Conservation (phyloP, 129 eudicot genomes). For the Lonicera japonica region DNA sequence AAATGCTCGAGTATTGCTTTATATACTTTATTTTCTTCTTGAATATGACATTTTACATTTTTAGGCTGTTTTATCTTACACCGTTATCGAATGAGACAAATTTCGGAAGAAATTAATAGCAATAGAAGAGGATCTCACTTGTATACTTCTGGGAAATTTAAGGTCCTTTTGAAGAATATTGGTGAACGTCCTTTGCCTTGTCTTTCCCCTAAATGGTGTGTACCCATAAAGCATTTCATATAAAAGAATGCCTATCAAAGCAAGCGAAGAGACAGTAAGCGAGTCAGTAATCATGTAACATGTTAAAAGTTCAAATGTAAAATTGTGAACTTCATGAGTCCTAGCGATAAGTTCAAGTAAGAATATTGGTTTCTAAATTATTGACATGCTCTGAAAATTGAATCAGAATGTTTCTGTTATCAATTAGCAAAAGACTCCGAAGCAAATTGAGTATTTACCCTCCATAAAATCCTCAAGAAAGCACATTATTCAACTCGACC, state of each 20-base stretch:
- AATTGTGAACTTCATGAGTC: neutral
- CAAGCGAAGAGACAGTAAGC: neutral
- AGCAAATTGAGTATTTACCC: too few species aligned
- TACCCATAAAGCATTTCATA: constrained; percentile 94
- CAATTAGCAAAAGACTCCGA: too few species aligned
- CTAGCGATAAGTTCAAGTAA: too few species aligned
- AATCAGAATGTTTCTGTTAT: neutral
- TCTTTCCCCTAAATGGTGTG: constrained; percentile 97
- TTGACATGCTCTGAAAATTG: neutral
- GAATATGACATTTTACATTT: too few species aligned
- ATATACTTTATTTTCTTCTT: too few species aligned
- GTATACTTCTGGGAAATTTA: constrained; percentile 72
- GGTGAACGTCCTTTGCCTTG: constrained; percentile 96
- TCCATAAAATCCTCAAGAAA: too few species aligned
- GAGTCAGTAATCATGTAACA: constrained; percentile 12
- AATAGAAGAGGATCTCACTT: constrained; percentile 40
- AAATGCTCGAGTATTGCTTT: too few species aligned
- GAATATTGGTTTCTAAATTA: too few species aligned
- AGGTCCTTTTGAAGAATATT: constrained; percentile 85
- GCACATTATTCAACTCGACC: too few species aligned
- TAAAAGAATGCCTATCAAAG: constrained; percentile 64
- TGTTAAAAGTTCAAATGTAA: neutral
- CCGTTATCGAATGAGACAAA: too few species aligned
- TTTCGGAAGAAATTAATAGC: neutral
- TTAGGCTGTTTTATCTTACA: too few species aligned